These are phyloP conservation scores for Phytophthora quininea DNA, from an alignment of 352 stramenopile genomes.

Conservation along the genomic window DNA sequence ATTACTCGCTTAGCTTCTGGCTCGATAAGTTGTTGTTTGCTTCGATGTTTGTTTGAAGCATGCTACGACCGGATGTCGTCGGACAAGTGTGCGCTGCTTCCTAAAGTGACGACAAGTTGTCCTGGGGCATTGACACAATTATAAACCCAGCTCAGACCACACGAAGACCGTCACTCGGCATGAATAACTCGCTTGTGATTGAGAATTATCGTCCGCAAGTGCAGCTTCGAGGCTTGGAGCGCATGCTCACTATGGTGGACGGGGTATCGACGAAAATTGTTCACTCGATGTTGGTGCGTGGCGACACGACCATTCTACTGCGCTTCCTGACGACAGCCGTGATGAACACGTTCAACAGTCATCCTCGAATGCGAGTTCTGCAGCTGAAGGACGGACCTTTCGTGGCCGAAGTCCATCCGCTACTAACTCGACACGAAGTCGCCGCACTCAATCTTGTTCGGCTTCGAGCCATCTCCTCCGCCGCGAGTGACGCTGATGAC, in stretches of 20 bases:
- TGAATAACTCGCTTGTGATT: not conserved
- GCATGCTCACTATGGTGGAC: constrained; percentile 28
- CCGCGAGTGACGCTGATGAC: constrained; percentile 12
- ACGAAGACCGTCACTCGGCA: not conserved
- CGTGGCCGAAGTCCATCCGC: constrained; percentile 32
- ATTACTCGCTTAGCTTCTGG: not conserved
- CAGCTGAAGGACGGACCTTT: constrained; percentile 31
- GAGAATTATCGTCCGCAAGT: constrained; percentile 8
- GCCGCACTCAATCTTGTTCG: constrained; percentile 15
- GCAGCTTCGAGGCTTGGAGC: constrained; percentile 35
- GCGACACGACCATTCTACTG: constrained; percentile 20
- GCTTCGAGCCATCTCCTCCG: constrained; percentile 8
- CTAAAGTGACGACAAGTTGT: not conserved
- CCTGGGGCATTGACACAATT: not conserved
- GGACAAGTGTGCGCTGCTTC: not conserved
- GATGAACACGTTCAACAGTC: constrained; percentile 44
- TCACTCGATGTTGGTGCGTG: constrained; percentile 30
- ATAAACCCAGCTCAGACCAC: not conserved
- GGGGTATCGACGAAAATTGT: constrained; percentile 26
- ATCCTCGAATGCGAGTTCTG: constrained; percentile 43
- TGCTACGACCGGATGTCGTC: not conserved
- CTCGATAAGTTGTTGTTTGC: not conserved
- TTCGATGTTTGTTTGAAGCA: not conserved
- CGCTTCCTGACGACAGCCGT: constrained; percentile 28
- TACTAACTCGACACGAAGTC: constrained; percentile 25